Evolutionary conservation across 177 flowering plant species (phyloP).

Genomic region (Tripterygium wilfordii): DNA sequence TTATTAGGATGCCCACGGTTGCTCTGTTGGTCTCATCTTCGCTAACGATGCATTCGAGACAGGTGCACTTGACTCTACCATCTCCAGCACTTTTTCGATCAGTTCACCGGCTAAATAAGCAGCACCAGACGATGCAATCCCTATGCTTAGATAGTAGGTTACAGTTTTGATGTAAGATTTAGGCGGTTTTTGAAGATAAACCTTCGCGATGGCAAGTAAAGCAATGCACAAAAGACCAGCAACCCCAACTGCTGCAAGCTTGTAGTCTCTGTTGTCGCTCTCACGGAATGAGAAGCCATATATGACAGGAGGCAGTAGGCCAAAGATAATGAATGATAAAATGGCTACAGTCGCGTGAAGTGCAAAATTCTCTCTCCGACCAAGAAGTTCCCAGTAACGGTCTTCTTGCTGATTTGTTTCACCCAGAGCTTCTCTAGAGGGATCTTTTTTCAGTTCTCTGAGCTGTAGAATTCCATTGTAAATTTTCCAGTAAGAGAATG

Average conservation of each 20-base stretch:
- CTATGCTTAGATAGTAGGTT: constrained; percentile 27
- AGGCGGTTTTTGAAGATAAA: constrained; percentile 18
- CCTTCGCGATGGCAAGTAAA: constrained; percentile 52
- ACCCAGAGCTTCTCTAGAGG: background rate
- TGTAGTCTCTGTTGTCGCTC: constrained; percentile 26
- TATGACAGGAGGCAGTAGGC: constrained; percentile 25
- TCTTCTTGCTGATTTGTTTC: constrained; percentile 12
- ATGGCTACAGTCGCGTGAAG: constrained; percentile 26
- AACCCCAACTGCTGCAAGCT: constrained; percentile 35
- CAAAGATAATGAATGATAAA: constrained; percentile 38
- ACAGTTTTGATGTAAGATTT: constrained; percentile 32
- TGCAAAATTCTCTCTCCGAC: constrained; percentile 20
- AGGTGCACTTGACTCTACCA: too few species aligned
- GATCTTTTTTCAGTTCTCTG: constrained; percentile 26
- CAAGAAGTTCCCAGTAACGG: constrained; percentile 32
- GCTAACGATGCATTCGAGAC: too few species aligned
- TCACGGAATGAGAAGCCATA: constrained; percentile 34
- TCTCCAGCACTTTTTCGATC: constrained; percentile 28
- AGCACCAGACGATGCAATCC: constrained; percentile 37
- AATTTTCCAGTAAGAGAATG: too few species aligned
- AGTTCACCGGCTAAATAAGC: constrained; percentile 40
- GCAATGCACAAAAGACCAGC: constrained; percentile 47
- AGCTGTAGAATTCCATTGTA: constrained; percentile 25
- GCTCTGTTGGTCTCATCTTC: too few species aligned
- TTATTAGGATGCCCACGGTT: too few species aligned